phyloP scores from a whole-genome alignment of 2,329 filamentous ascomycete genomes.

The Trichophyton simii region DNA sequence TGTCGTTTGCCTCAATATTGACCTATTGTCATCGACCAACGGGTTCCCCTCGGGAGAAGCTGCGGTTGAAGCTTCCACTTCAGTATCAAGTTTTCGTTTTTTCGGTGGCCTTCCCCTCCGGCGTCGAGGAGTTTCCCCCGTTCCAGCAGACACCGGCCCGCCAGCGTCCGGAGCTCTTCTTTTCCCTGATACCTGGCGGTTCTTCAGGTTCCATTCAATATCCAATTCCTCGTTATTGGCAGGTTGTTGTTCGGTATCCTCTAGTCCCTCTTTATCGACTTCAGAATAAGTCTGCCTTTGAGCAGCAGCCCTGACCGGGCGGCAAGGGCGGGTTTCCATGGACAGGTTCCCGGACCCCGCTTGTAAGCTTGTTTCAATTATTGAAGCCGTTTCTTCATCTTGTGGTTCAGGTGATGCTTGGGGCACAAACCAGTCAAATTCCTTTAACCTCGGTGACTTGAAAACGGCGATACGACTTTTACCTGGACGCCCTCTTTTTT shows the following conservation, averaged over 20 bases:
- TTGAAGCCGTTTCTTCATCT: neutral
- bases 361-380: neutral
- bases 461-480: constrained; percentile 31
- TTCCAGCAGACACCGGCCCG: neutral
- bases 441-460: constrained; percentile 22
- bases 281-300: neutral
- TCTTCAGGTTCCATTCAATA: neutral
- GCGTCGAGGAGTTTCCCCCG: neutral
- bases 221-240: neutral
- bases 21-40: neutral
- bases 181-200: neutral
- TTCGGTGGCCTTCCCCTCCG: constrained; percentile 15
- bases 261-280: neutral
- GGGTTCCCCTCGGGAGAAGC: neutral
- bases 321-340: neutral
- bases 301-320: neutral
- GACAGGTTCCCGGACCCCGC: constrained; percentile 8
- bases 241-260: neutral
- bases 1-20: too few species aligned
- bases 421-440: constrained; percentile 27
- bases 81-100: constrained; percentile 9
- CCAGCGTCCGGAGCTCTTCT: neutral
- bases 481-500: constrained; percentile 27
- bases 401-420: constrained; percentile 1
- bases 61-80: neutral